These are phyloP conservation scores for Lophiostoma macrostomum DNA, from an alignment of 495 filamentous ascomycete genomes.

Conservation along the genomic window DNA sequence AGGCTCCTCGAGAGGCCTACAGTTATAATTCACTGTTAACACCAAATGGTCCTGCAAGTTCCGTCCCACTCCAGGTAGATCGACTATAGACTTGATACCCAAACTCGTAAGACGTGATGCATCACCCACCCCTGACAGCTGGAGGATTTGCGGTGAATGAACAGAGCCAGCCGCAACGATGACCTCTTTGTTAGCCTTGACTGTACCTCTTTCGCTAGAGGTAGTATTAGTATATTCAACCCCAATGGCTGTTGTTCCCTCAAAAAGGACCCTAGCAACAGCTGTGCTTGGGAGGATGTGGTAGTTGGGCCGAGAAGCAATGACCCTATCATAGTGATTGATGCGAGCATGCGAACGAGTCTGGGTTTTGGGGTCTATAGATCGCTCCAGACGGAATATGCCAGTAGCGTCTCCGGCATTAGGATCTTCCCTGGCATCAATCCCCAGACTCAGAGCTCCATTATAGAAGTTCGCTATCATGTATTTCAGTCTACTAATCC, in stretches of 20 bases:
- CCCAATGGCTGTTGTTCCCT: conserved; percentile 5
- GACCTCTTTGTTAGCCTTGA: conserved; percentile 27
- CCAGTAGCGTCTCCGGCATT: conserved; percentile 15
- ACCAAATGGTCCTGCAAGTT: conserved; percentile 27
- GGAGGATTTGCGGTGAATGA: conserved; percentile 24
- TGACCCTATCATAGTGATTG: conserved; percentile 24
- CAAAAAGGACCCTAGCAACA: conserved; percentile 18
- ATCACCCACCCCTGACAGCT: conserved; percentile 20
- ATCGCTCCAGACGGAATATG: conserved; percentile 1
- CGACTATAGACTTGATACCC: conserved; percentile 9
- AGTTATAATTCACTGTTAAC: conserved; percentile 5
- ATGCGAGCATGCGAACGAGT: conserved; percentile 16
- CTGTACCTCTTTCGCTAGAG: neutral
- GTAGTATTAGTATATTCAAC: conserved; percentile 4
- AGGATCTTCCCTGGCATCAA: conserved; percentile 5
- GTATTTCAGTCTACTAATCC: neutral
- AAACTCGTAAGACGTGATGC: conserved; percentile 1
- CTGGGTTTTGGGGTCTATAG: conserved; percentile 12
- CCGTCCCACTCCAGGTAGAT: conserved; percentile 23
- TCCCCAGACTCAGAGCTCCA: conserved; percentile 4
- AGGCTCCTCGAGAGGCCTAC: neutral
- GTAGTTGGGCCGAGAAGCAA: conserved; percentile 16
- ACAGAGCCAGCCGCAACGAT: conserved; percentile 19
- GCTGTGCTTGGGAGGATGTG: conserved; percentile 15
- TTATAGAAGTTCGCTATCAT: conserved; percentile 22